phyloP scores from a whole-genome alignment of 2,329 filamentous ascomycete genomes.

The Camillea tinctor region DNA sequence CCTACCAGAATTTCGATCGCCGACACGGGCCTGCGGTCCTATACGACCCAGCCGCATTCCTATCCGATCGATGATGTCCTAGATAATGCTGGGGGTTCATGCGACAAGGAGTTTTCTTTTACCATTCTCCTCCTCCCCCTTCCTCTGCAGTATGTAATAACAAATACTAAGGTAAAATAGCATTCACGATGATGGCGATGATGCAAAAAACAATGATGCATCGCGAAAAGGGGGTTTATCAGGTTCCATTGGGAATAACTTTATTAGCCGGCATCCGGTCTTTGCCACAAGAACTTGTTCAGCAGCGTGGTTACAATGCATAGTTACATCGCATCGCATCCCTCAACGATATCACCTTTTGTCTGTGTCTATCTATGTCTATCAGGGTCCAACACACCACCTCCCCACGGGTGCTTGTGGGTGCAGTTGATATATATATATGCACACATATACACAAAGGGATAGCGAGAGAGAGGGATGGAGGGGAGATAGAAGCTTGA shows the following conservation, averaged over 20 bases:
- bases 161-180: background rate
- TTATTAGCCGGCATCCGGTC: conserved; percentile 1
- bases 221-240: background rate
- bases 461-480: no score
- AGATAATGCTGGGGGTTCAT: background rate
- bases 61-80: background rate
- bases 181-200: background rate
- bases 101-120: background rate
- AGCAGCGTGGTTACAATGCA: conserved; percentile 1
- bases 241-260: background rate
- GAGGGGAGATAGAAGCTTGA: background rate
- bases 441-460: background rate
- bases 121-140: no score
- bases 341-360: background rate
- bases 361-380: background rate
- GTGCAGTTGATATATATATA: no score
- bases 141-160: no score
- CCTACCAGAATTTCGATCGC: conserved; percentile 2
- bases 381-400: background rate
- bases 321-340: conserved; percentile 1
- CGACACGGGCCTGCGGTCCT: background rate
- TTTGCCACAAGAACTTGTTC: background rate
- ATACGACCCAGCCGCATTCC: background rate
- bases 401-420: no score
- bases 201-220: background rate